Evolutionary conservation across 768 basidiomycete species (phyloP).

Genomic region (Leccinum boreale): DNA sequence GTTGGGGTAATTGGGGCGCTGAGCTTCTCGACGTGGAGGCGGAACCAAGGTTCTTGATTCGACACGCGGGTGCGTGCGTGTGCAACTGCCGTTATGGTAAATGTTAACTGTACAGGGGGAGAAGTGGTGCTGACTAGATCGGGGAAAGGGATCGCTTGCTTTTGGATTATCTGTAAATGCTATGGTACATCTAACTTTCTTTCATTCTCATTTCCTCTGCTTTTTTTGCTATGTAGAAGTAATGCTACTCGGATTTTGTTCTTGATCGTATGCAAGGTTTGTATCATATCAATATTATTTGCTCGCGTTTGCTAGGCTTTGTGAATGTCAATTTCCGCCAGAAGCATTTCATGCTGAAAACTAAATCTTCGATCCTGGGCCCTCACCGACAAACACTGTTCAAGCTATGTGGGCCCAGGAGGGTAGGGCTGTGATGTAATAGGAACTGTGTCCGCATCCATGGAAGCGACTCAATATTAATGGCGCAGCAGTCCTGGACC

Average conservation of each 20-base stretch:
- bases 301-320: not conserved
- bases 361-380: not conserved
- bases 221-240: slow-evolving; percentile 14
- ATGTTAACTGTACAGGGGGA: not conserved
- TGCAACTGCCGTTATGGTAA: not conserved
- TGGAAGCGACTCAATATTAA: not conserved
- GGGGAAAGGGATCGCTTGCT: not conserved
- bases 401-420: no score
- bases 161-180: slow-evolving; percentile 10
- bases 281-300: not conserved
- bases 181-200: slow-evolving; percentile 13
- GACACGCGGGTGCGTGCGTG: not conserved
- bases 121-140: not conserved
- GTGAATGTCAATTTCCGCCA: not conserved
- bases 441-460: not conserved
- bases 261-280: not conserved
- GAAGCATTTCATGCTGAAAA: not conserved
- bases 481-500: not conserved
- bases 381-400: no score
- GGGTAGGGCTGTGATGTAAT: not conserved
- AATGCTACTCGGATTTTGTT: slow-evolving; percentile 1
- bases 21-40: slow-evolving; percentile 67
- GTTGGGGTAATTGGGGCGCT: slow-evolving; percentile 76
- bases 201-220: not conserved
- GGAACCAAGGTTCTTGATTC: slow-evolving; percentile 57